Evolutionary conservation across 192 early-diverging fungal species (phyloP).

Genomic region (Coemansia sp.): DNA sequence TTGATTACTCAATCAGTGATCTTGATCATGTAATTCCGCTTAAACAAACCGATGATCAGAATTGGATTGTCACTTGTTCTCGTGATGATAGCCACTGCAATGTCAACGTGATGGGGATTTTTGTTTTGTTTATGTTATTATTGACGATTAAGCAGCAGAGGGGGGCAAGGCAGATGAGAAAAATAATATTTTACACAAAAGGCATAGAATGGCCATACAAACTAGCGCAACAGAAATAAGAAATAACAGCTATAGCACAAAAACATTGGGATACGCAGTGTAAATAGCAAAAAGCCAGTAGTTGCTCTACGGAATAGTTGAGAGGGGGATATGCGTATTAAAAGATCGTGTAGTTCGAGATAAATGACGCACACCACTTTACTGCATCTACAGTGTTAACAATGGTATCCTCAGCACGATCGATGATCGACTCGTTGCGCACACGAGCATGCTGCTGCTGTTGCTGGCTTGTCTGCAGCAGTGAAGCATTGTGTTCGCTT

Average conservation of each 20-base stretch:
- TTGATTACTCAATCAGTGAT: too few species aligned
- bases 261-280: background rate
- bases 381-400: constrained; percentile 57
- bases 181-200: background rate
- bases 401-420: constrained; percentile 53
- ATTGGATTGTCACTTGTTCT: background rate
- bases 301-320: background rate
- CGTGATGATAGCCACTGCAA: background rate
- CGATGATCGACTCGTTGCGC: constrained; percentile 53
- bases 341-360: constrained; percentile 56
- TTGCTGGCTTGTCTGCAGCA: background rate
- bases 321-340: constrained; percentile 4
- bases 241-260: constrained; percentile 4
- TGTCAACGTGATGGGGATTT: background rate
- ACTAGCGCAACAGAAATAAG: background rate
- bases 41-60: too few species aligned
- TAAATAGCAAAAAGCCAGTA: background rate
- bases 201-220: background rate
- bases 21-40: too few species aligned
- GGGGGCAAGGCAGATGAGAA: background rate
- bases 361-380: constrained; percentile 58
- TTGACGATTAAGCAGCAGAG: background rate
- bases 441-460: constrained; percentile 12
- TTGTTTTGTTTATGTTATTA: background rate
- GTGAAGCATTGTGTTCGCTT: background rate